Evolutionary conservation across 139 green algal species (phyloP).

Genomic region (Coelastrella sp.): DNA sequence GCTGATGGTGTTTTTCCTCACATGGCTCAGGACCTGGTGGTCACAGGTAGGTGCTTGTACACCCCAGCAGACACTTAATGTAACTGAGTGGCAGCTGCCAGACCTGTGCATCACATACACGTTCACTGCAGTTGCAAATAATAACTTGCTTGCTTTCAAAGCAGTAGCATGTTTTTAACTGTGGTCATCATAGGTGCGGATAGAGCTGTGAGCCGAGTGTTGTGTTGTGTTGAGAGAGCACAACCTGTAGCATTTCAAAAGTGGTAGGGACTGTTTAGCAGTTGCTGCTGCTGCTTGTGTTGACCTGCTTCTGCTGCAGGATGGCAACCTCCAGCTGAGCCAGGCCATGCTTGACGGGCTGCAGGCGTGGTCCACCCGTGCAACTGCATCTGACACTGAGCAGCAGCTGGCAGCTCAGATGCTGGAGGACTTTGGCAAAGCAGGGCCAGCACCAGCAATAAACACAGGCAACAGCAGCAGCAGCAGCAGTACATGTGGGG

Average conservation of each 20-base stretch:
- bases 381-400: conserved; percentile 39
- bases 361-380: conserved; percentile 33
- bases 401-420: conserved; percentile 50
- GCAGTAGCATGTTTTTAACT: too few species aligned
- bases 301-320: conserved; percentile 26
- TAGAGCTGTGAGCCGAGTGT: too few species aligned
- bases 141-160: too few species aligned
- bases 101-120: too few species aligned
- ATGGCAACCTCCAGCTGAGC: conserved; percentile 51
- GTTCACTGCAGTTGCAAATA: too few species aligned
- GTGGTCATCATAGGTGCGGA: too few species aligned
- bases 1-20: conserved; percentile 20
- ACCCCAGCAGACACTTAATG: neutral
- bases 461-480: neutral
- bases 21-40: conserved; percentile 23
- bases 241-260: too few species aligned
- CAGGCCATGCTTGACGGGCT: conserved; percentile 46
- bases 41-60: neutral
- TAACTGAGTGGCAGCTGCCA: too few species aligned
- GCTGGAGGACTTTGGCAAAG: conserved; percentile 50
- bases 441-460: conserved; percentile 18
- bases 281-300: neutral
- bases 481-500: neutral
- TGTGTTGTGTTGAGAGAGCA: too few species aligned
- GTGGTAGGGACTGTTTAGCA: neutral